Conservation (phyloP, 768 basidiomycete species). For the Mycena polygramma region DNA sequence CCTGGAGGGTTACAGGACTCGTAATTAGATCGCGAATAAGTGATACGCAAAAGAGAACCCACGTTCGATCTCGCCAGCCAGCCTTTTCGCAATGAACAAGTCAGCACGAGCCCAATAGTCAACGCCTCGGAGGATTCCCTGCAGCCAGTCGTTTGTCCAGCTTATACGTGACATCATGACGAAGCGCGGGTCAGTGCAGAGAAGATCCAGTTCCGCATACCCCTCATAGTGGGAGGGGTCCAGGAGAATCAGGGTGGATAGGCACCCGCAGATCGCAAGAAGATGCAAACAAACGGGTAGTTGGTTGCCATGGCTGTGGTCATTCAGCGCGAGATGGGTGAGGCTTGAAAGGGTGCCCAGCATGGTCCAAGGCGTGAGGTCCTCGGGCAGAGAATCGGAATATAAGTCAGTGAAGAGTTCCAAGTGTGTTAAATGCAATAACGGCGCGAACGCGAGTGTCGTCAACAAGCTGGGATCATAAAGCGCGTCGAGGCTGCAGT, state of each 20-base stretch:
- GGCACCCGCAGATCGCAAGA: not conserved
- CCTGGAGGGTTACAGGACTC: too few species aligned
- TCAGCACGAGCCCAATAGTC: not conserved
- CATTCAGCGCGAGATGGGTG: not conserved
- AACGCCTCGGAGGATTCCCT: not conserved
- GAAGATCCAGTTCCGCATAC: too few species aligned
- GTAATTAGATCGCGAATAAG: too few species aligned
- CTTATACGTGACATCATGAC: not conserved
- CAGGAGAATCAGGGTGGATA: not conserved
- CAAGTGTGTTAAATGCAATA: not conserved
- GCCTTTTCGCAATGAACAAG: not conserved
- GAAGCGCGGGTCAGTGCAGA: not conserved
- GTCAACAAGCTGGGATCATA: not conserved
- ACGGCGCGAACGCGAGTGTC: not conserved
- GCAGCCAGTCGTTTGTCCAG: not conserved
- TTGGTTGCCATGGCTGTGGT: too few species aligned
- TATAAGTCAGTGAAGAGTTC: not conserved
- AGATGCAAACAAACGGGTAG: not conserved
- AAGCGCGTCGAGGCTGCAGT: not conserved
- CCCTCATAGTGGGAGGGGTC: not conserved
- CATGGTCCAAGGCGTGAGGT: too few species aligned
- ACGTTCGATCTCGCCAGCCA: too few species aligned
- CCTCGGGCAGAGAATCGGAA: not conserved
- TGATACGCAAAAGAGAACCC: too few species aligned
- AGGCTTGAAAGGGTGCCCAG: not conserved